phyloP scores from a whole-genome alignment of 2,329 filamentous ascomycete genomes.

The Epichloe baconii region DNA sequence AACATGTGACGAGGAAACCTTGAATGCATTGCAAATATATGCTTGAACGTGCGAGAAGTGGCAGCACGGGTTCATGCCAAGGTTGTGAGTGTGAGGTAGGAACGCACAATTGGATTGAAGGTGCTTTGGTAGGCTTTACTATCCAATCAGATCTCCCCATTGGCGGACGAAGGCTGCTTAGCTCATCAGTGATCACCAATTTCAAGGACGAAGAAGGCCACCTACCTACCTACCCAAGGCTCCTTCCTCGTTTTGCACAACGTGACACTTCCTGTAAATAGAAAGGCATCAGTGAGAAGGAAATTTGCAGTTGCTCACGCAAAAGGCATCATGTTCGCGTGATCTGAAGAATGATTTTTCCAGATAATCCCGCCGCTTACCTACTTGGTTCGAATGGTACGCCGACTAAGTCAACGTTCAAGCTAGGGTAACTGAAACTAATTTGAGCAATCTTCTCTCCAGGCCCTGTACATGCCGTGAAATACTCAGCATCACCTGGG shows the following conservation, averaged over 20 bases:
- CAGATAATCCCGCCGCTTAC: conserved; percentile 38
- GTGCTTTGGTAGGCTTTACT: too few relatives aligned
- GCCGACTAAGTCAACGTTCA: conserved; percentile 8
- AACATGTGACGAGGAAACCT: background rate
- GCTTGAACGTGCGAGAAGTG: background rate
- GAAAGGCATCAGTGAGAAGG: background rate
- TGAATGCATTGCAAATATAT: background rate
- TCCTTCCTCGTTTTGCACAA: background rate
- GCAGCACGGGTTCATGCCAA: background rate
- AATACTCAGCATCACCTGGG: conserved; percentile 59
- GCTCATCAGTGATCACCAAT: background rate
- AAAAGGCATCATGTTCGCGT: background rate
- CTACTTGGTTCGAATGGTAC: conserved; percentile 46
- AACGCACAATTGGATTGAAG: background rate
- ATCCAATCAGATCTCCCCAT: conserved; percentile 3
- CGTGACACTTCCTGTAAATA: background rate
- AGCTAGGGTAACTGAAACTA: background rate
- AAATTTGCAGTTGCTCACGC: background rate
- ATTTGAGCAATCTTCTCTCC: background rate
- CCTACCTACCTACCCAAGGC: background rate
- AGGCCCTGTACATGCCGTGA: conserved; percentile 61
- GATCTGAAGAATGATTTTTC: conserved; percentile 27
- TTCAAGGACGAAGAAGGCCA: background rate
- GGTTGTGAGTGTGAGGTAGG: background rate
- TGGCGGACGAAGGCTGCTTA: background rate